A percentile compares a stretch with the other conserved stretches of the same genome.
phyloP scores from a whole-genome alignment of 2,329 filamentous ascomycete genomes.

The Tolypocladium amazonense region DNA sequence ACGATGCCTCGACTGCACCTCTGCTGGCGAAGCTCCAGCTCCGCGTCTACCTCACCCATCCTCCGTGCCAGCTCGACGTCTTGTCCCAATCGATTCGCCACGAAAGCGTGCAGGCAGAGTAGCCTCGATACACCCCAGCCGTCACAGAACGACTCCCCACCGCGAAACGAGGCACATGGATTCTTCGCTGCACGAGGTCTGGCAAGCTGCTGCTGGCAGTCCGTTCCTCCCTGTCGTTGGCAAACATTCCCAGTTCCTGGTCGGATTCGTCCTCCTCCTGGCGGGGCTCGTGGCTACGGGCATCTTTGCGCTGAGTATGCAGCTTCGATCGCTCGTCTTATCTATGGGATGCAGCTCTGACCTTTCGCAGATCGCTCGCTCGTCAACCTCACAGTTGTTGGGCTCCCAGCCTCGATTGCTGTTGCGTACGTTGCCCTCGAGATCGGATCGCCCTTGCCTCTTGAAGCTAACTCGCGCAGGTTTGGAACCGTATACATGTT shows the following conservation, averaged over 20 bases:
- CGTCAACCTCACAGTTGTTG: slow-evolving; percentile 64
- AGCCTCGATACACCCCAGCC: background rate
- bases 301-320: slow-evolving; percentile 76
- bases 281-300: slow-evolving; percentile 63
- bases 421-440: slow-evolving; percentile 60
- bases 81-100: background rate
- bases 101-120: background rate
- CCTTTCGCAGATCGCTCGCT: slow-evolving; percentile 64
- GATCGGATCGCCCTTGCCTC: slow-evolving; percentile 2
- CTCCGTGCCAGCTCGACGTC: background rate
- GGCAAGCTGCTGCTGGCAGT: slow-evolving; percentile 83
- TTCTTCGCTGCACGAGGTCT: slow-evolving; percentile 77
- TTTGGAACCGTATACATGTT: slow-evolving; percentile 98
- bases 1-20: slow-evolving; percentile 20
- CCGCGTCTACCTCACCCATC: slow-evolving; percentile 2
- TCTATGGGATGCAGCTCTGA: background rate
- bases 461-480: slow-evolving; percentile 34
- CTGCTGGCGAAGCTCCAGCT: slow-evolving; percentile 2
- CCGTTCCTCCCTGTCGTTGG: slow-evolving; percentile 71
- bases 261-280: slow-evolving; percentile 68
- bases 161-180: slow-evolving; percentile 45
- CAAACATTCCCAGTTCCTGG: slow-evolving; percentile 75
- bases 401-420: slow-evolving; percentile 76
- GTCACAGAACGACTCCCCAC: background rate
- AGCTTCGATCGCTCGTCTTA: background rate